Base-by-base conservation (phyloP, 768 basidiomycete genomes). In the Peribolospora kevripleyi region DNA sequence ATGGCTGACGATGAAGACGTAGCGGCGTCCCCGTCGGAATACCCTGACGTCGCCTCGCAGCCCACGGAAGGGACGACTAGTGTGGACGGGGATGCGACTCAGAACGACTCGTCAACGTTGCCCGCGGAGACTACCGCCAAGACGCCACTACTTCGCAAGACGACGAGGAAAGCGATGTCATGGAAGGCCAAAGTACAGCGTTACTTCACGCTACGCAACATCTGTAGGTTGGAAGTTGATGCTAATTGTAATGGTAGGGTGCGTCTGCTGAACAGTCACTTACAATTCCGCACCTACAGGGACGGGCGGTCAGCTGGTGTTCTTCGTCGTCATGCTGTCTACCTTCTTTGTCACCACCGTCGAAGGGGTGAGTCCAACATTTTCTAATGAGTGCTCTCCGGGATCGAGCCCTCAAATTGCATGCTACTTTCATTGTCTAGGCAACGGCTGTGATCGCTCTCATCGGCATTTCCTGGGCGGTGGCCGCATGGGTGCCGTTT, bases 401-500 rank as follows among this genome's bases (percentile, higher is more conserved):
- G 8, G 25, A 25, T 25, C 25, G 25, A 25, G 0, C 3, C n/a
- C 42, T 52, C 53, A 56, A 40, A n/a, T 41, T 9, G 42, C 42
- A n/a, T 4, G 43, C 59, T 25, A 25, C 25, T 25, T 25, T 25
- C 25, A 25, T 25, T 25, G 25, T 25, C 25, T 25, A 25, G 7
- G 77, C 85, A 13, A 86, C 82, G 0, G 55, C 79, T 9, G 73
- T 95, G 57, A 76, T 93, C 52, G 75, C 80, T 6, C 60, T 82
- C 9, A 80, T 80, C 6, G 91, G 91, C 0, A 81, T 93, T 61
- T 81, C 83, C n/a, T 93, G 83, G 84, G 86, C 87, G 5, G 74
- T 95, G 52, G 76, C 80, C 0, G 81, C 82, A 67, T 95, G 90
- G 91, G 86, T 80, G 5, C 86, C 90, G 4, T 87, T 83, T 67